Conservation (phyloP, 768 basidiomycete genomes). For the Amanita phalloides region DNA sequence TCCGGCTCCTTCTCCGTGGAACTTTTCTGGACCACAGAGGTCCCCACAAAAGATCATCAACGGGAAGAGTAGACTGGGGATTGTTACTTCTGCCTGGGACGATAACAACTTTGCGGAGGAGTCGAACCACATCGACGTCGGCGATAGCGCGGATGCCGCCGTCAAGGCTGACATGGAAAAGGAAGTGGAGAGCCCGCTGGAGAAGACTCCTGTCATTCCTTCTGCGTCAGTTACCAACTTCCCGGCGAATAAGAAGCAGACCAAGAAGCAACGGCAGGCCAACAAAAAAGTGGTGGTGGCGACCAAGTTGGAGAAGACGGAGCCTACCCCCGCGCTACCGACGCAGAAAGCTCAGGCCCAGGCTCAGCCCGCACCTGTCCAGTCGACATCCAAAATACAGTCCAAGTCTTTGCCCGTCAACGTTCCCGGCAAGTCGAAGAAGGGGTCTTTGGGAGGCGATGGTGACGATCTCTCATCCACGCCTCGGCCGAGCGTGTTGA, state of each 20-base stretch:
- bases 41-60: background rate
- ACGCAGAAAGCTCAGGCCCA: background rate
- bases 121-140: background rate
- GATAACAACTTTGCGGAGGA: background rate
- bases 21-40: background rate
- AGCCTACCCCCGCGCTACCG: background rate
- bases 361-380: background rate
- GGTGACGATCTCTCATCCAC: constrained; percentile 4
- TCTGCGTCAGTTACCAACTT: background rate
- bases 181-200: background rate
- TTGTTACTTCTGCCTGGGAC: constrained; percentile 6
- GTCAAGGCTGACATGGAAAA: background rate
- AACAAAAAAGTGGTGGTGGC: background rate
- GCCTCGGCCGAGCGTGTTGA: constrained; percentile 1
- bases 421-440: background rate
- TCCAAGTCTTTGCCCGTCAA: background rate
- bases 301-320: background rate
- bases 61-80: constrained; percentile 3
- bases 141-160: background rate
- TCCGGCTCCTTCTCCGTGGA: constrained; percentile 1
- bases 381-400: background rate
- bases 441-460: background rate
- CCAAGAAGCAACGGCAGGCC: constrained; percentile 4
- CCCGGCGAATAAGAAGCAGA: background rate
- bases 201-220: constrained; percentile 3